Base-by-base conservation (phyloP, 169 alveolate species). In the Plasmodium adleri region DNA sequence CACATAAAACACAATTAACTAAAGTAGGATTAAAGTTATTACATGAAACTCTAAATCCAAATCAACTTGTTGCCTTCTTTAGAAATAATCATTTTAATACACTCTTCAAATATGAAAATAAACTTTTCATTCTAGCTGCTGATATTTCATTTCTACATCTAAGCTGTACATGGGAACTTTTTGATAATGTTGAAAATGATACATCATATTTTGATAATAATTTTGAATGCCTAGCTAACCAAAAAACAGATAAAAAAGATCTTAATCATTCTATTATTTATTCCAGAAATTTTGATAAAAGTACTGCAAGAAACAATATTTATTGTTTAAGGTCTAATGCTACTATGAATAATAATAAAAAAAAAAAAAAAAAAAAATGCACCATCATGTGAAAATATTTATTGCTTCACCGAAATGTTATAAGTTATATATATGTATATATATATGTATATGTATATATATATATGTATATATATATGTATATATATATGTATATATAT, bases 81-180 rank as follows among this genome's bases (percentile, higher is more conserved):
- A 70, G 92, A 39, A 86, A 86, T 47, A 86, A 86, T 28, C 92
- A 86, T 72, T 86, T 86, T 86, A 86, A 86, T 60, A 86, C 92
- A 22, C 59, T 86, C 17, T 86, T 86, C 62, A 86, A 86, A 72
- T 86, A 86, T 86, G 71, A 86, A 20, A 72, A 86, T 58, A 71
- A 86, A 86, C 62, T 86, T 26, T 86, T 86, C 56, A 39, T 86
- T 56, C 56, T 86, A 39, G 76, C 87, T 20, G 75, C 88, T 20
- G 92, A 86, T 54, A 58, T 71, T 58, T 86, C 92, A 22, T 86
- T 86, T 71, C 66, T 86, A 72, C 92, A 86, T 72, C 43, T 86
- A 73, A 86, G 71, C 62, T 86, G 92, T 59, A 71, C 92, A 58
- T 86, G 92, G 92, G 92, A 86, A 67, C 62, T 86, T 39, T 86